These are phyloP conservation scores for Pelargonium citronellum DNA, from an alignment of 441 rosid genomes.

Conservation along the genomic window DNA sequence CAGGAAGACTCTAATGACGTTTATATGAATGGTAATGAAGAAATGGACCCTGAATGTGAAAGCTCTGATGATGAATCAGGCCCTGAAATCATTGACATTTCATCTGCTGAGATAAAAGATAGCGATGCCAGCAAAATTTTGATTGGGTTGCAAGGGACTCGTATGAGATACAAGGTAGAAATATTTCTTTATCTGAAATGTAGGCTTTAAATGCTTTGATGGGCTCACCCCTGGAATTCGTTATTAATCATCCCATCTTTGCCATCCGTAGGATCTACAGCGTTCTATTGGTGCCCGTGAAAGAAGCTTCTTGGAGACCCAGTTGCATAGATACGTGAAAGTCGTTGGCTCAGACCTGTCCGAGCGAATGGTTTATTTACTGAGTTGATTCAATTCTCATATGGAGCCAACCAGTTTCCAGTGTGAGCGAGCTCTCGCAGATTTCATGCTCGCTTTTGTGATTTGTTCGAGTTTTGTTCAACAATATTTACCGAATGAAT, in stretches of 20 bases:
- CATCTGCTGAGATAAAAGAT: conserved; percentile 58
- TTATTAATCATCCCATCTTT: conserved; percentile 13
- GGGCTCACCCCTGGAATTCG: no score
- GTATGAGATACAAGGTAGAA: neutral
- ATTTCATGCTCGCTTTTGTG: no score
- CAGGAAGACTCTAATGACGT: conserved; percentile 41
- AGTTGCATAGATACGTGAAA: conserved; percentile 43
- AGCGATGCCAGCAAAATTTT: neutral
- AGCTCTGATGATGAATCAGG: conserved; percentile 44
- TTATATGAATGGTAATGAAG: conserved; percentile 39
- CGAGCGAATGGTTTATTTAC: conserved; percentile 56
- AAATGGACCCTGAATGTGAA: conserved; percentile 42
- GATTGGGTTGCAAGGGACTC: neutral
- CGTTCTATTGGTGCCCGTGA: conserved; percentile 27
- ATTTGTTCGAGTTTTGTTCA: no score
- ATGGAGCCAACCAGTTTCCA: neutral
- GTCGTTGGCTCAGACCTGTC: conserved; percentile 64
- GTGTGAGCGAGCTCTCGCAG: no score
- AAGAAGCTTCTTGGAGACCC: conserved; percentile 43
- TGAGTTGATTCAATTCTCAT: conserved; percentile 26
- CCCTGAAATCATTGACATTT: conserved; percentile 25
- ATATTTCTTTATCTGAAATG: neutral
- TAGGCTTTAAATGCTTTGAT: no score
- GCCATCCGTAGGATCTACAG: conserved; percentile 48
- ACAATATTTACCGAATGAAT: no score